Evolutionary conservation across 192 early-diverging fungal genomes (phyloP).

Genomic region (Coemansia sp.): DNA sequence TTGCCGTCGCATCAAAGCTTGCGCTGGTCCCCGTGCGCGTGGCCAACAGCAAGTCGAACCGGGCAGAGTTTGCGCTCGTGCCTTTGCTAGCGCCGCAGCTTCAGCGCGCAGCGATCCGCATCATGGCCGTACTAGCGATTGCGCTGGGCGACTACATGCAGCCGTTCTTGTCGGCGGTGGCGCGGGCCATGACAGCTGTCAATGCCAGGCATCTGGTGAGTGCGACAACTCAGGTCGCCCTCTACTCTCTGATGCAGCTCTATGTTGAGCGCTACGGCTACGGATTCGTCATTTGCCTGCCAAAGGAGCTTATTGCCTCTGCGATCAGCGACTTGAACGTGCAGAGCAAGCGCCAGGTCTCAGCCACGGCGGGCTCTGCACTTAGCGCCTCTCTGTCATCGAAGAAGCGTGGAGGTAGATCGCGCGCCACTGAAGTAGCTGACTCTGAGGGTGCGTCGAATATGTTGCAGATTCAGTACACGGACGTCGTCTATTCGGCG

Average conservation of each 20-base stretch:
- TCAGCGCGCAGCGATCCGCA: slow-evolving; percentile 43
- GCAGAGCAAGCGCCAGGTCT: slow-evolving; percentile 14
- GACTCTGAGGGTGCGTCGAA: slow-evolving; percentile 10
- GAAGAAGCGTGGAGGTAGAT: slow-evolving; percentile 32
- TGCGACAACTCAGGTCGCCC: slow-evolving; percentile 31
- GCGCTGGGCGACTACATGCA: slow-evolving; percentile 40
- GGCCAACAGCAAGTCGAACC: slow-evolving; percentile 35
- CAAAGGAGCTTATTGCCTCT: slow-evolving; percentile 38
- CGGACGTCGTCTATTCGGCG: slow-evolving; percentile 31
- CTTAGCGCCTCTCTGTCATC: slow-evolving; percentile 10
- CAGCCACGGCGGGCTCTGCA: slow-evolving; percentile 2
- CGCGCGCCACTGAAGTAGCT: slow-evolving; percentile 13
- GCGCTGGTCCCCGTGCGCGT: slow-evolving; percentile 39
- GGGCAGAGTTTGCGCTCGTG: slow-evolving; percentile 41
- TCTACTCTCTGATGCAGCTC: slow-evolving; percentile 39
- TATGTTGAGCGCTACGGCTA: slow-evolving; percentile 43
- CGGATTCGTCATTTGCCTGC: slow-evolving; percentile 42
- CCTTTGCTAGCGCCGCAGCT: slow-evolving; percentile 45
- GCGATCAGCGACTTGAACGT: slow-evolving; percentile 26
- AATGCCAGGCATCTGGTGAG: slow-evolving; percentile 23
- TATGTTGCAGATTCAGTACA: slow-evolving; percentile 29
- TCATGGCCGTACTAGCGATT: slow-evolving; percentile 38
- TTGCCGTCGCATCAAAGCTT: slow-evolving; percentile 32
- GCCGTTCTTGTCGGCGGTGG: slow-evolving; percentile 41
- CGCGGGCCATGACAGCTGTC: slow-evolving; percentile 34